Base-by-base conservation (phyloP, 2,329 filamentous ascomycete species). In the Aureobasidium sp. region DNA sequence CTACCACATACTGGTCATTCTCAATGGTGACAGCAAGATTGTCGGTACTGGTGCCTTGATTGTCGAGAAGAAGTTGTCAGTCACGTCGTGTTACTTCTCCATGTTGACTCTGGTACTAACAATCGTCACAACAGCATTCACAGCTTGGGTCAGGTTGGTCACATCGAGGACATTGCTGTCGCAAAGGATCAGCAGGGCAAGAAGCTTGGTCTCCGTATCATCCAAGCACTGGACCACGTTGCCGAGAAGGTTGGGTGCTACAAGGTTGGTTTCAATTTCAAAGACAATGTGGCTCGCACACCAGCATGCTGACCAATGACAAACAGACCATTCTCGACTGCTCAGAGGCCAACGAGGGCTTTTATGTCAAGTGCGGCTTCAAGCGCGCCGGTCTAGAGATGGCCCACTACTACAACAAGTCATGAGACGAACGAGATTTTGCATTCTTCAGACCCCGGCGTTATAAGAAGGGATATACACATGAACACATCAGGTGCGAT, bases 291-390 rank as follows among this genome's bases (percentile, higher is more conserved):
- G 5, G 12, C 41, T 15, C 5, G 4, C 15, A 37, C 34, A 57
- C 3, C 15, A 6, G 22, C 20, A 34, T 22, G 59, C 61, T 63
- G 25, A 66, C 25, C 25, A 57, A 22, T 4, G 14, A 17, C 15
- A 9, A 12, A 52, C 65, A 94, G 87, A 91, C 87, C 67, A 97
- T 99, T 68, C 84, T 97, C 67, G 93, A 97, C 76, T 99, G 94
- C 80, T 95, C 89, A 67, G 93, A 97, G 76, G 85, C 88, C 69
- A 99, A 97, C 74, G 91, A 96, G 76, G 93, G 92, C 25, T 97
- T 99, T 80, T 99, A 99, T 75, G 83, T 96, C 75, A 97, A 97
- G 82, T 97, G 94, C 77, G 93, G 93, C 63, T 97, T 96, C 77
- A 88, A 91, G 77, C 82, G 91, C 65, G 93, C 91, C 31, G 94